Percentiles rank a stretch among this genome's conserved stretches.
Evolutionary conservation across 768 basidiomycete genomes (phyloP).

Genomic region (Trametopsis cervina): DNA sequence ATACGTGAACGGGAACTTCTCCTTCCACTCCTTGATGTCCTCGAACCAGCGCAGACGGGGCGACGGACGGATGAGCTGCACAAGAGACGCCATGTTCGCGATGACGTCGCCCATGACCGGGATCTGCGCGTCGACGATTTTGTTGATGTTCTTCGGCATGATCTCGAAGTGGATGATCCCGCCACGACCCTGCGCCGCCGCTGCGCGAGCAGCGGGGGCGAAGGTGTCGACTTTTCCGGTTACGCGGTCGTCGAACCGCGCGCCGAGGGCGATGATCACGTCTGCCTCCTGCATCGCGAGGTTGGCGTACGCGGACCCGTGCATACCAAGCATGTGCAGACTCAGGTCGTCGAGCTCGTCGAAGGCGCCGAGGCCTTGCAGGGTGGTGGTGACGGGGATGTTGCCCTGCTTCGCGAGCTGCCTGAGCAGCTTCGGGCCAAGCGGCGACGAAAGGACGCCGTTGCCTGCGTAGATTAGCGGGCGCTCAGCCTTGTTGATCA

Average conservation of each 20-base stretch:
- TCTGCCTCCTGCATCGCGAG: conserved; percentile 97
- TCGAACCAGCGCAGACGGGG: conserved; percentile 77
- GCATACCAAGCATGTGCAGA: conserved; percentile 99
- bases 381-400: conserved; percentile 95
- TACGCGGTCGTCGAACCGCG: conserved; percentile 96
- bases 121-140: conserved; percentile 91
- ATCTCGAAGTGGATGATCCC: conserved; percentile 99
- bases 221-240: conserved; percentile 87
- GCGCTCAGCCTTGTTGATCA: conserved; percentile 89
- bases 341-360: conserved; percentile 84
- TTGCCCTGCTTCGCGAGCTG: conserved; percentile 78
- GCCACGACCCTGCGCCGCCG: conserved; percentile 78
- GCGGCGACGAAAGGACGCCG: conserved; percentile 75
- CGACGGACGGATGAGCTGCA: conserved; percentile 63
- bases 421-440: conserved; percentile 77
- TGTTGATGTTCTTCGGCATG: conserved; percentile 98
- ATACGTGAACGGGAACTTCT: conserved; percentile 85
- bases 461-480: conserved; percentile 93
- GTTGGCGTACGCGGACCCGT: conserved; percentile 96
- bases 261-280: conserved; percentile 95
- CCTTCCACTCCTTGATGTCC: conserved; percentile 81
- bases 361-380: conserved; percentile 93
- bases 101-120: conserved; percentile 93
- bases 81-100: conserved; percentile 71
- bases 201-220: conserved; percentile 84